Evolutionary conservation across 106 monocot genomes (phyloP), one percentile per base, ranked within the genome.

Genomic region (Dioscorea dumetorum): DNA sequence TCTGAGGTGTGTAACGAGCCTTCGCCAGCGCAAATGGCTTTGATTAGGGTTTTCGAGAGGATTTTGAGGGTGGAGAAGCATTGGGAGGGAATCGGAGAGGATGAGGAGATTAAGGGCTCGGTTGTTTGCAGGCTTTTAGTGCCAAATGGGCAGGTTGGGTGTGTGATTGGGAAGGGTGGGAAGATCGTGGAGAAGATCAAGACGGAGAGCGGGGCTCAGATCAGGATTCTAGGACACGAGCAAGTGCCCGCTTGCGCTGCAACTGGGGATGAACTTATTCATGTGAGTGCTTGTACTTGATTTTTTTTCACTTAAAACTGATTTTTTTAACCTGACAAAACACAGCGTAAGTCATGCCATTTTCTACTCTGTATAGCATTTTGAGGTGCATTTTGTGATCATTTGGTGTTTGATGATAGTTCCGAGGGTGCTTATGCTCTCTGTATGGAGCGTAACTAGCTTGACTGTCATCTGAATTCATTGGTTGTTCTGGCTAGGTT

Each of bases 41-140:
- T 90, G 57, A 66, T 91, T 41, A 84, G 72, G 81, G 91, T 87
- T 64, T 91, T 79, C 24, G 91, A 91, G 79, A 73, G 83, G 68
- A 74, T 86, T 10, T 35, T 79, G 28, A 74, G 64, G 51, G 77
- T 57, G 35, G 85, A 84, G 58, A 48, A 65, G 62, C 7, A 28
- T 20, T 48, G 52, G 33, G 72, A 57, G 24, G 75, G 22, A 14
- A 22, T 32, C 13, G 70, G 35, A 18, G 79, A 65, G 58, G 78
- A 71, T 67, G 73, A 61, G 68, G 79, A 62, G 51, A 63, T 64
- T 1, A 48, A 67, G 52, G 72, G 77, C 17, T 33, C 10, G 20
- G 80, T 77, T 41, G 24, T 58, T 4, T 91, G 91, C 53, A 76
- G 84, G 67, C 51, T 90, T 33, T 71, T 90, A 61, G 83, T 80